Conservation (phyloP, 2,329 filamentous ascomycete genomes). For the Aspergillus nomiae region DNA sequence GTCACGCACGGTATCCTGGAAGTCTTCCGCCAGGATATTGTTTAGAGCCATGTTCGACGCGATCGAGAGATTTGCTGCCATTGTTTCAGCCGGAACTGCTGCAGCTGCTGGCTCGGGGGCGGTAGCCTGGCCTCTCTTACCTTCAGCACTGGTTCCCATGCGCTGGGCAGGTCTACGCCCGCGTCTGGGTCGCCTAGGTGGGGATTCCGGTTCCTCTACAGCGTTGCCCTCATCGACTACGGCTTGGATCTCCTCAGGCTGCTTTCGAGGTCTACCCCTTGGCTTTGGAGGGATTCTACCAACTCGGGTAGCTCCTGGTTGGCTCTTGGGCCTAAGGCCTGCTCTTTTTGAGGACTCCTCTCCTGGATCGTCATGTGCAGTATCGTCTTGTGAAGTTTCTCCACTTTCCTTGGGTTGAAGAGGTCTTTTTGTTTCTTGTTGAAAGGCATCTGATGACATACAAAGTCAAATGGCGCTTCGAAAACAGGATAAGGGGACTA, state of each 20-base stretch:
- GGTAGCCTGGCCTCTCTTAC: not conserved
- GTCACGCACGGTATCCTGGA: conserved; percentile 26
- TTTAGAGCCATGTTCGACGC: not conserved
- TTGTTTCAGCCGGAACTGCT: not conserved
- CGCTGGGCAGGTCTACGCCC: not conserved
- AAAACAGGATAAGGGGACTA: too few relatives aligned
- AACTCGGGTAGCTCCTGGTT: not conserved
- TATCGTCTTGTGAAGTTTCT: not conserved
- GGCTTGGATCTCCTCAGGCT: not conserved
- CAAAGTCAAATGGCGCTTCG: not conserved
- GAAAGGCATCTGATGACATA: not conserved
- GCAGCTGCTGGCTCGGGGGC: not conserved
- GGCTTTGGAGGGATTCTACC: not conserved
- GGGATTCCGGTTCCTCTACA: not conserved
- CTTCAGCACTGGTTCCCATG: not conserved
- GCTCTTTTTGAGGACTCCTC: not conserved
- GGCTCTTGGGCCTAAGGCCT: not conserved
- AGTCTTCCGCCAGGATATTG: not conserved
- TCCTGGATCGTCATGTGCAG: too few relatives aligned
- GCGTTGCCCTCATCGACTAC: not conserved
- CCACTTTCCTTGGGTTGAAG: not conserved
- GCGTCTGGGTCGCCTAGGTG: not conserved
- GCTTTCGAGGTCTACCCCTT: not conserved
- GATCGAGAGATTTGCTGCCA: not conserved
- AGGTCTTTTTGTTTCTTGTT: not conserved